Conservation (phyloP, 2,329 filamentous ascomycete genomes). For the Cladobotryum protrusum region DNA sequence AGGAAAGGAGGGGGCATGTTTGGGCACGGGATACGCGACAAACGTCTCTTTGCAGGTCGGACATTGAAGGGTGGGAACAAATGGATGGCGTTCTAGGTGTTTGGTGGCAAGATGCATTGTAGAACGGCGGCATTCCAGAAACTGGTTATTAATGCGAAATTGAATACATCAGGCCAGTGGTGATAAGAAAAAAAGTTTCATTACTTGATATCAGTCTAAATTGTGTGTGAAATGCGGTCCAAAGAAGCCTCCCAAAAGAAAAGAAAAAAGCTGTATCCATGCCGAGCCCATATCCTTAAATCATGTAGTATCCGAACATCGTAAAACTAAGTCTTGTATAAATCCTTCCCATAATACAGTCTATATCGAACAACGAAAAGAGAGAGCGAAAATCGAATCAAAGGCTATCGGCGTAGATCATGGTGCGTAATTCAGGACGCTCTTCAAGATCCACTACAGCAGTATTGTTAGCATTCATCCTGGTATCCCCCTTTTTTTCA, state of each 20-base stretch:
- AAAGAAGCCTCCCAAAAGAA: too few relatives aligned
- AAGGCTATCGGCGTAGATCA: background rate
- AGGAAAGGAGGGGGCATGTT: background rate
- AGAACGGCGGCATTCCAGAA: background rate
- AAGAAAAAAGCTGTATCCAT: too few relatives aligned
- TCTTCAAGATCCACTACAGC: constrained; percentile 58
- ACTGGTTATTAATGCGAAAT: background rate
- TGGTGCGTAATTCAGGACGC: constrained; percentile 40
- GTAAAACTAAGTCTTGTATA: too few relatives aligned
- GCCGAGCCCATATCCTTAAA: too few relatives aligned
- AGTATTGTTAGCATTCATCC: background rate
- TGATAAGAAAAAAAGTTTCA: background rate
- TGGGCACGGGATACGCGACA: background rate
- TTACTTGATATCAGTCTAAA: too few relatives aligned
- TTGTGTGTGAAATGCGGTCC: too few relatives aligned
- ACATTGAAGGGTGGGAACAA: background rate
- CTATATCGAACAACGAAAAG: background rate
- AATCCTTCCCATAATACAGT: too few relatives aligned
- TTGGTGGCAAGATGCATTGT: background rate
- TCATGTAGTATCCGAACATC: too few relatives aligned
- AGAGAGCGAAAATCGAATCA: background rate
- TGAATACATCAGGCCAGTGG: background rate
- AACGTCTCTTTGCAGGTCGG: background rate
- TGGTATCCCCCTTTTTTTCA: too few relatives aligned
- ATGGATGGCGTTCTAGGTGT: background rate